phyloP scores from a whole-genome alignment of 2,329 filamentous ascomycete genomes.

The Clonostachys sp. region DNA sequence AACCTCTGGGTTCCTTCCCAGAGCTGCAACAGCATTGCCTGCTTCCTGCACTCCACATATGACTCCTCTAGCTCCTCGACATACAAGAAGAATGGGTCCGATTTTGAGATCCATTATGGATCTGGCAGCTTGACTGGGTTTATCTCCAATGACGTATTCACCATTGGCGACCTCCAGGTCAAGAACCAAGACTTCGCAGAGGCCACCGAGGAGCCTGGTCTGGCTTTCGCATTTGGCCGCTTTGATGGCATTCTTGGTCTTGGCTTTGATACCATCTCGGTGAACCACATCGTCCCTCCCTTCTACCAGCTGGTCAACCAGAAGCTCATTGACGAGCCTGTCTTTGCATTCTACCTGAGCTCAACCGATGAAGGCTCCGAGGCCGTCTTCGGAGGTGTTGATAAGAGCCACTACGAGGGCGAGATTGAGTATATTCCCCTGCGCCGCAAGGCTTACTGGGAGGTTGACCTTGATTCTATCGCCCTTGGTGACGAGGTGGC shows the following conservation, averaged over 20 bases:
- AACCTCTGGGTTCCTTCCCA: constrained; percentile 97
- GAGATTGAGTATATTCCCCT: constrained; percentile 91
- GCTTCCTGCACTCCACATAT: constrained; percentile 96
- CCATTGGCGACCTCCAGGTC: constrained; percentile 84
- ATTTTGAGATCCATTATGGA: constrained; percentile 92
- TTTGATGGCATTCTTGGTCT: constrained; percentile 97
- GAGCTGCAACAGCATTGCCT: constrained; percentile 91
- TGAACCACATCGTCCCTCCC: constrained; percentile 89
- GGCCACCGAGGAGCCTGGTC: constrained; percentile 89
- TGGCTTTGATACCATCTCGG: constrained; percentile 93
- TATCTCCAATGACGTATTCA: constrained; percentile 81
- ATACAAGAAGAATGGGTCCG: constrained; percentile 89
- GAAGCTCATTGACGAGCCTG: constrained; percentile 81
- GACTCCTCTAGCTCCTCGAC: constrained; percentile 84
- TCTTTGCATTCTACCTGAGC: constrained; percentile 96
- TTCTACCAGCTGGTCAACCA: constrained; percentile 97
- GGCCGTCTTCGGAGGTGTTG: constrained; percentile 84
- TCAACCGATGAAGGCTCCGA: constrained; percentile 72
- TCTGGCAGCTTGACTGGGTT: constrained; percentile 92
- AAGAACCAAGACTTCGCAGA: constrained; percentile 93
- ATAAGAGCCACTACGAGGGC: constrained; percentile 75
- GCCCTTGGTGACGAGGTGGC: constrained; percentile 81
- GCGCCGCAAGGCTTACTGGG: constrained; percentile 99
- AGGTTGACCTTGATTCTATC: constrained; percentile 93
- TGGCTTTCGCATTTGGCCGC: constrained; percentile 95